phyloP scores from a whole-genome alignment of 1,284 basidiomycete genomes.

The Leccinum solheimii region DNA sequence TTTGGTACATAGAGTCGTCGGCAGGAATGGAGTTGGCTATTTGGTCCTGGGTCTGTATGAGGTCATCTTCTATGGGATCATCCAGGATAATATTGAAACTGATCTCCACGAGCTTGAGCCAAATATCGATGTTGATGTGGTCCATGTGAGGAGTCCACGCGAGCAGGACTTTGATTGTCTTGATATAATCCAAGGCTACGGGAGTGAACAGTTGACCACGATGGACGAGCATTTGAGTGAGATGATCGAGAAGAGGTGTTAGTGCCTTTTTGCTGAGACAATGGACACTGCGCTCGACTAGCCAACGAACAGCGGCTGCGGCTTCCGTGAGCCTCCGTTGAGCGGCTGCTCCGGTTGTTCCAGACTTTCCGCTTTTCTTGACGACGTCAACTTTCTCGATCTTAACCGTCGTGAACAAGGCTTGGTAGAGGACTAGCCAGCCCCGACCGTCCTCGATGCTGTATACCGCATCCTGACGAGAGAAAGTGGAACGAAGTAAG shows the following conservation, averaged over 20 bases:
- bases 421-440: conserved; percentile 76
- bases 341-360: conserved; percentile 42
- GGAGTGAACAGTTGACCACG: conserved; percentile 59
- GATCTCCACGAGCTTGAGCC: conserved; percentile 69
- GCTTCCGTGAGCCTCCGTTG: conserved; percentile 62
- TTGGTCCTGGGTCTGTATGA: conserved; percentile 30
- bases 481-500: conserved; percentile 60
- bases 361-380: conserved; percentile 47
- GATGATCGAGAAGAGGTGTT: conserved; percentile 63
- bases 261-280: conserved; percentile 55
- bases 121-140: conserved; percentile 63
- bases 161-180: conserved; percentile 68
- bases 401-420: conserved; percentile 65
- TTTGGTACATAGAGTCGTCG: conserved; percentile 32
- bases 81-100: conserved; percentile 78
- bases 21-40: conserved; percentile 21
- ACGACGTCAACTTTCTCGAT: conserved; percentile 58
- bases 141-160: conserved; percentile 76
- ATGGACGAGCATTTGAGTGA: conserved; percentile 63
- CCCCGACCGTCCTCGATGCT: conserved; percentile 53
- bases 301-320: conserved; percentile 67
- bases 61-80: conserved; percentile 54
- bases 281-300: conserved; percentile 59
- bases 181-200: conserved; percentile 79
- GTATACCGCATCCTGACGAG: conserved; percentile 50